Conservation (phyloP, 495 filamentous ascomycete species). For the Pyrenula aspistea region DNA sequence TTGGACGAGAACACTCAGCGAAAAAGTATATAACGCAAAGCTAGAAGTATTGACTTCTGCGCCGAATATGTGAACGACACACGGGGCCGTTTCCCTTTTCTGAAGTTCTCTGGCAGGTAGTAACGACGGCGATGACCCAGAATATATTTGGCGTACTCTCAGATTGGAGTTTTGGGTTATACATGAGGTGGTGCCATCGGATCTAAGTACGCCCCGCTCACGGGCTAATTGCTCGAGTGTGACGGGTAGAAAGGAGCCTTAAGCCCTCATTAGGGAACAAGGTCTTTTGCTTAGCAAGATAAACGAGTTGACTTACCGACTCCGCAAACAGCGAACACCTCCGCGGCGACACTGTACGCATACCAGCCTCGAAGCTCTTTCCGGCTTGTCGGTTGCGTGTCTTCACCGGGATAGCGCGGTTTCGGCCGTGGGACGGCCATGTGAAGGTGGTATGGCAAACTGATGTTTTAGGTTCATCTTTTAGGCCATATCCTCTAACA, state of each 20-base stretch:
- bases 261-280: neutral
- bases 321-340: constrained; percentile 88
- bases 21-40: constrained; percentile 45
- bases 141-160: too few species aligned
- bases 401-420: constrained; percentile 60
- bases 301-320: constrained; percentile 22
- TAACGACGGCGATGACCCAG: neutral
- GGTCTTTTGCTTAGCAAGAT: neutral
- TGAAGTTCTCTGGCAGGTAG: neutral
- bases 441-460: too few species aligned
- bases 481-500: too few species aligned
- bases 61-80: constrained; percentile 32
- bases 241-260: constrained; percentile 81
- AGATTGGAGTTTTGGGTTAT: neutral
- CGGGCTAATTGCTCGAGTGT: constrained; percentile 78
- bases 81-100: constrained; percentile 20
- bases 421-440: too few species aligned
- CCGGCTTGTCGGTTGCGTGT: constrained; percentile 64
- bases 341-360: constrained; percentile 77
- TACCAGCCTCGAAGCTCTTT: constrained; percentile 85
- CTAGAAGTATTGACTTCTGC: constrained; percentile 35
- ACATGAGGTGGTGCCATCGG: constrained; percentile 3
- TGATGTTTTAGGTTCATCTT: too few species aligned
- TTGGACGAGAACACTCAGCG: constrained; percentile 38
- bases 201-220: constrained; percentile 64